Evolutionary conservation across 306 rosid genomes (phyloP).

Genomic region (Dryas alaskensis): DNA sequence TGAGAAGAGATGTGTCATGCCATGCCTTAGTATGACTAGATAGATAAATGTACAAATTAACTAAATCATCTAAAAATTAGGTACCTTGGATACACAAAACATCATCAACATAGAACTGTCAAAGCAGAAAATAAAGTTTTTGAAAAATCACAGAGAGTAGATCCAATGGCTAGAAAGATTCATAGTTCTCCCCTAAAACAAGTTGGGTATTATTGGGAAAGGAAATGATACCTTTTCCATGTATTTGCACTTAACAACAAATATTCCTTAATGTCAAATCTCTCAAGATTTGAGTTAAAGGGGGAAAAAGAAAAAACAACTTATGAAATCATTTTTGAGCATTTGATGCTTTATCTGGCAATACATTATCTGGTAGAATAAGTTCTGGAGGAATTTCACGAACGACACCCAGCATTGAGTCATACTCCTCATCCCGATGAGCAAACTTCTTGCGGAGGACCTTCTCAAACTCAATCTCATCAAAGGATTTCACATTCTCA

Average conservation of each 20-base stretch:
- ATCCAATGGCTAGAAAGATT: constrained; percentile 32
- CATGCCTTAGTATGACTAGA: background rate
- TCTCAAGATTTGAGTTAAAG: constrained; percentile 36
- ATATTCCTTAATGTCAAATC: constrained; percentile 38
- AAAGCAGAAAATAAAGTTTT: constrained; percentile 33
- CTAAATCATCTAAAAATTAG: constrained; percentile 4
- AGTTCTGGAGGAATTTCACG: constrained; percentile 65
- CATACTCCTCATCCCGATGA: constrained; percentile 60
- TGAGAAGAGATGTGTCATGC: background rate
- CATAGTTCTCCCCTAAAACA: constrained; percentile 40
- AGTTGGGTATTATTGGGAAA: constrained; percentile 66
- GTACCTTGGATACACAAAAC: constrained; percentile 38
- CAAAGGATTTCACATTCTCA: constrained; percentile 77
- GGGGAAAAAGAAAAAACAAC: constrained; percentile 22
- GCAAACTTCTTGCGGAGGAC: constrained; percentile 73
- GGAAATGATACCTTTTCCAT: constrained; percentile 50
- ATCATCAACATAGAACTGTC: constrained; percentile 37
- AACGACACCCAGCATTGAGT: constrained; percentile 58
- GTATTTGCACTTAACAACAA: constrained; percentile 46
- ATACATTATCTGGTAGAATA: constrained; percentile 57
- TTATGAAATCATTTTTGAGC: constrained; percentile 22
- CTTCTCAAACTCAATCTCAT: constrained; percentile 75
- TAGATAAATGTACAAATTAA: background rate
- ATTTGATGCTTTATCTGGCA: constrained; percentile 60
- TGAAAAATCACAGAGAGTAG: constrained; percentile 26